A percentile compares a stretch with the other conserved stretches of the same genome.
These are phyloP conservation scores for Ceratocystis albifundus DNA, from an alignment of 2,329 filamentous ascomycete species.

Conservation along the genomic window DNA sequence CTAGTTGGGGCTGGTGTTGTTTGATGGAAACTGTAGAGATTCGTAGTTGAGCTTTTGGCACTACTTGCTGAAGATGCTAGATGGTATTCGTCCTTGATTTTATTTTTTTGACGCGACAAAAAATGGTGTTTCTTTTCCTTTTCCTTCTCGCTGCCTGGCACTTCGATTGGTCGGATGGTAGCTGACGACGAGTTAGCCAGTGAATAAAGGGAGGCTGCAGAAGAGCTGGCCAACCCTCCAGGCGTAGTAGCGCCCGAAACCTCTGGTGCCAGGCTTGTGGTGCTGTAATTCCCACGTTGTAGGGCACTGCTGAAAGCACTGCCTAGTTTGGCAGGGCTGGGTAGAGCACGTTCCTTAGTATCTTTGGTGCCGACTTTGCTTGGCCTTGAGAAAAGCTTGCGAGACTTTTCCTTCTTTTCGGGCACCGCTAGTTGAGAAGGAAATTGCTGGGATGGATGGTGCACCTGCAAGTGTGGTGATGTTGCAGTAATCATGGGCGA, in stretches of 20 bases:
- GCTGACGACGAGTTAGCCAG: constrained; percentile 65
- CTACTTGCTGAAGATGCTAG: constrained; percentile 66
- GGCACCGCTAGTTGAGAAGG: constrained; percentile 44
- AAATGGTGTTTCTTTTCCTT: constrained; percentile 73
- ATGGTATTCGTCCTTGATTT: constrained; percentile 62
- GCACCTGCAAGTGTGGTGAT: constrained; percentile 34
- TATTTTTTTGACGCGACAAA: constrained; percentile 66
- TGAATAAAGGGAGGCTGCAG: constrained; percentile 49
- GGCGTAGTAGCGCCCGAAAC: constrained; percentile 40
- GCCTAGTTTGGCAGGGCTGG: constrained; percentile 60
- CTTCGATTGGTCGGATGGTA: constrained; percentile 56
- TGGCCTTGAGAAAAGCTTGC: constrained; percentile 69
- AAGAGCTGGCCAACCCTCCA: background rate
- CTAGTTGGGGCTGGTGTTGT: constrained; percentile 56
- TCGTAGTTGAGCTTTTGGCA: constrained; percentile 57
- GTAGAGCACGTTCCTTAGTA: constrained; percentile 52
- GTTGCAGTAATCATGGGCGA: constrained; percentile 8
- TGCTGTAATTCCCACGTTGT: constrained; percentile 57
- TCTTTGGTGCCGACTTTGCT: constrained; percentile 66
- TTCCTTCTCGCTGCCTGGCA: constrained; percentile 35
- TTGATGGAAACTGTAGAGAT: constrained; percentile 67
- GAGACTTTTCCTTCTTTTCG: constrained; percentile 64
- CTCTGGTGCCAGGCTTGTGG: constrained; percentile 45
- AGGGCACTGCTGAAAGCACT: constrained; percentile 51
- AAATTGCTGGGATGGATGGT: constrained; percentile 27